Base-by-base conservation (phyloP, 257 asterid species). In the Thymus mandschuricus region DNA sequence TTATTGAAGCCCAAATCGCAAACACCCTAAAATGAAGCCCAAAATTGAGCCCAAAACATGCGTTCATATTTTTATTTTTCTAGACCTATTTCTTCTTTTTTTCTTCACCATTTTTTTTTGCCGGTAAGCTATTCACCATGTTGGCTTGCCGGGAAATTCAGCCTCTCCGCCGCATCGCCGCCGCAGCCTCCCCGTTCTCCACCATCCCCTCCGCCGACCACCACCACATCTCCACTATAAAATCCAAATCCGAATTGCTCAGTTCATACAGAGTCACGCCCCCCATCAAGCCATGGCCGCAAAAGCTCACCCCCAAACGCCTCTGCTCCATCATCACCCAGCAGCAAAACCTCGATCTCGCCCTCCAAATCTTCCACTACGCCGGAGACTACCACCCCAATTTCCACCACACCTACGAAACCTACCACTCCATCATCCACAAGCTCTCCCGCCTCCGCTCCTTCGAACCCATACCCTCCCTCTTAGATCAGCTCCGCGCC, bases 231-330 rank as follows among this genome's bases (percentile, higher is more conserved):
- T 75, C 91, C 40, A 34, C 77, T 83, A 75, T 88, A 50, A 82
- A 82, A 6, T 81, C 94, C 66, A 86, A 86, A 76, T 63, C 87
- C 58, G 81, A 89, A 52, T 92, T 86, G 75, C 91, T 92, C 49
- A 68, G 75, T 1, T 81, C 88, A 66, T 86, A 80, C 92, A 71
- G 84, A 7, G 89, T 91, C 67, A 86, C 96, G 3, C 97, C 99
- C 15, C 97, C 97, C 34, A 83, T 94, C 81, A 85, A 89, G 68
- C 95, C 97, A 49, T 94, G 99, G 97, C 99, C 97, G 28, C 86
- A 73, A 54, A 73, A 71, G 7, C 96, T 89, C 65, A 79, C 88
- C 74, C 84, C 81, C 41, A 89, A 89, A 62, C 85, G 82, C 70
- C 91, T 91, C 28, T 72, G 84, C 81, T 72, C 89, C 65, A 76